Percentiles rank a stretch among this genome's conserved stretches.
Evolutionary conservation across 2,329 filamentous ascomycete genomes (phyloP).

Genomic region (Trichophyton simii): DNA sequence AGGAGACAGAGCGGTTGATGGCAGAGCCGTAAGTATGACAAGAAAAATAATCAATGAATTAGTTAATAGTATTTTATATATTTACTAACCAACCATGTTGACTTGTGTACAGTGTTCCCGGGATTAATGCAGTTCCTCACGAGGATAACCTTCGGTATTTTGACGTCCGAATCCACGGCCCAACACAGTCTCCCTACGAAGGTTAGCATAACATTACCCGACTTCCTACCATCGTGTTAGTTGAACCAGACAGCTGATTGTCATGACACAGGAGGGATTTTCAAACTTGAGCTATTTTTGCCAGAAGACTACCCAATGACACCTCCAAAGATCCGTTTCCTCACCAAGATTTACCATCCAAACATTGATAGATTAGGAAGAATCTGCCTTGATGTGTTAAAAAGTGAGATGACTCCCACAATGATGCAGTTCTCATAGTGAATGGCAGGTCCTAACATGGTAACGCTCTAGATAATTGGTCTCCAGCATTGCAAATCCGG

Average conservation of each 20-base stretch:
- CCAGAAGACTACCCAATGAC: constrained; percentile 99
- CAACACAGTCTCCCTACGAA: constrained; percentile 86
- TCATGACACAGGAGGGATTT: constrained; percentile 54
- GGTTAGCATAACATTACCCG: constrained; percentile 39
- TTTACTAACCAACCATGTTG: constrained; percentile 2
- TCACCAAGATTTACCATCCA: constrained; percentile 98
- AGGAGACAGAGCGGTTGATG: constrained; percentile 95
- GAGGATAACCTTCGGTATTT: constrained; percentile 98
- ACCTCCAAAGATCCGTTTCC: constrained; percentile 92
- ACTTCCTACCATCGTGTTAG: constrained; percentile 5
- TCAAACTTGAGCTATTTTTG: constrained; percentile 93
- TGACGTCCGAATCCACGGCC: constrained; percentile 91
- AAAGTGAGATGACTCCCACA: constrained; percentile 50
- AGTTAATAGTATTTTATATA: background rate
- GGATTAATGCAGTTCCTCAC: constrained; percentile 89
- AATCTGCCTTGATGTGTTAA: constrained; percentile 93
- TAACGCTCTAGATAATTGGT: constrained; percentile 73
- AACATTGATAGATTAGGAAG: constrained; percentile 97
- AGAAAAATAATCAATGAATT: background rate
- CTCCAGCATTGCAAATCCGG: constrained; percentile 89
- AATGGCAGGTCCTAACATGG: constrained; percentile 9
- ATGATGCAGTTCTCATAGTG: background rate
- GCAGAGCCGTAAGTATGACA: constrained; percentile 66
- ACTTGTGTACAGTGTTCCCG: constrained; percentile 57
- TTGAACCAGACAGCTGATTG: background rate